Conservation (phyloP, 495 filamentous ascomycete species). For the Margaritispora aquatica region DNA sequence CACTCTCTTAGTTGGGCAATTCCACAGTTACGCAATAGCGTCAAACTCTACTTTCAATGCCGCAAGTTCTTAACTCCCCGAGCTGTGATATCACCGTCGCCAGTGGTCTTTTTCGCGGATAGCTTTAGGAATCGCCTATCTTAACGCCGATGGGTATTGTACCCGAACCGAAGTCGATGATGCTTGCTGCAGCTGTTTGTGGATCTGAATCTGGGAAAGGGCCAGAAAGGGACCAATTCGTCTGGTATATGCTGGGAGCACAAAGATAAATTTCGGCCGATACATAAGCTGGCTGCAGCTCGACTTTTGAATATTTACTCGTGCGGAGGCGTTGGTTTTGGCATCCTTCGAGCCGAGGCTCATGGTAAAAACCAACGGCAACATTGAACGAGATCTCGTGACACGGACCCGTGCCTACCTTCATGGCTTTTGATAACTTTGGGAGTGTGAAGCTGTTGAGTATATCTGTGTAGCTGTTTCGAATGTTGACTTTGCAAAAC, state of each 20-base stretch:
- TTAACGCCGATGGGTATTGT: neutral
- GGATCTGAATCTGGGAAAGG: neutral
- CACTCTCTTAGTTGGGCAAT: conserved; percentile 2
- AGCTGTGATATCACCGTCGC: neutral
- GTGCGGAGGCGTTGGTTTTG: neutral
- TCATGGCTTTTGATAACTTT: too few relatives aligned
- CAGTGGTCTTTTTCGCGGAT: neutral
- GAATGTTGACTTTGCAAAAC: too few relatives aligned
- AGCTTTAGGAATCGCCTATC: neutral
- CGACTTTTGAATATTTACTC: neutral
- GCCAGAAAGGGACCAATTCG: neutral
- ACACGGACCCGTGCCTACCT: too few relatives aligned
- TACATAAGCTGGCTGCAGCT: neutral
- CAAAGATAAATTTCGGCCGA: neutral
- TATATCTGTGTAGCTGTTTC: too few relatives aligned
- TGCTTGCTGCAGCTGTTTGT: neutral
- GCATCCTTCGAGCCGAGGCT: neutral
- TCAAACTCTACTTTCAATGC: neutral
- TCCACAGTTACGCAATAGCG: conserved; percentile 3
- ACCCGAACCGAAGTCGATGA: neutral
- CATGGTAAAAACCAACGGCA: neutral
- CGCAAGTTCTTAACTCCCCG: neutral
- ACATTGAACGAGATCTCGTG: too few relatives aligned
- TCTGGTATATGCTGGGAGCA: neutral
- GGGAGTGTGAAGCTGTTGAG: neutral